phyloP scores from a whole-genome alignment of 345 rosid genomes.

The Pistacia vera region DNA sequence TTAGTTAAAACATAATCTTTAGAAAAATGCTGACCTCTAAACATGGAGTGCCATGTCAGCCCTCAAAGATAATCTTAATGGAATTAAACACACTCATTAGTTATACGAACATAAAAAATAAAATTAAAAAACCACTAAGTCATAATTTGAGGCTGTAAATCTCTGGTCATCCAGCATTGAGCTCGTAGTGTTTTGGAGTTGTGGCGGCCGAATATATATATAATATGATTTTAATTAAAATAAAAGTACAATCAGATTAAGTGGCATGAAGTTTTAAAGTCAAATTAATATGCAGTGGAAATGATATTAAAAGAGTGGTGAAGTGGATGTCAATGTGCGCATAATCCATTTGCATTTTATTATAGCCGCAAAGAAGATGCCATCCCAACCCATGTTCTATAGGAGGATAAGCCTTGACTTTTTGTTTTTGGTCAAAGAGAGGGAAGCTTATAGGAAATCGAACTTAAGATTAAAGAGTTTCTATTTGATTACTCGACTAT shows the following conservation, averaged over 20 bases:
- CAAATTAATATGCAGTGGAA: no score
- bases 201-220: neutral
- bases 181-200: neutral
- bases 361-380: neutral
- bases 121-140: neutral
- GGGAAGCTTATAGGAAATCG: no score
- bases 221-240: no score
- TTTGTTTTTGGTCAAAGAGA: neutral
- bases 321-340: neutral
- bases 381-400: neutral
- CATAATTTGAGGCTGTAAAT: neutral
- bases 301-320: neutral
- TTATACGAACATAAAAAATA: neutral
- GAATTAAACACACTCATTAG: slow-evolving; percentile 3
- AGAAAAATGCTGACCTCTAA: slow-evolving; percentile 20
- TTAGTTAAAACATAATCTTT: no score
- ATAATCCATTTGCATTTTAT: no score
- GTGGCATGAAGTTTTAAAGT: neutral
- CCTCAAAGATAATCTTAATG: slow-evolving; percentile 5
- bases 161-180: neutral
- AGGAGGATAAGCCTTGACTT: neutral
- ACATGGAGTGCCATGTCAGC: slow-evolving; percentile 30
- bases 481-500: no score
- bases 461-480: no score
- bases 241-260: no score